These are phyloP conservation scores for Coffea canephora DNA, from an alignment of 257 asterid species.

Conservation along the genomic window DNA sequence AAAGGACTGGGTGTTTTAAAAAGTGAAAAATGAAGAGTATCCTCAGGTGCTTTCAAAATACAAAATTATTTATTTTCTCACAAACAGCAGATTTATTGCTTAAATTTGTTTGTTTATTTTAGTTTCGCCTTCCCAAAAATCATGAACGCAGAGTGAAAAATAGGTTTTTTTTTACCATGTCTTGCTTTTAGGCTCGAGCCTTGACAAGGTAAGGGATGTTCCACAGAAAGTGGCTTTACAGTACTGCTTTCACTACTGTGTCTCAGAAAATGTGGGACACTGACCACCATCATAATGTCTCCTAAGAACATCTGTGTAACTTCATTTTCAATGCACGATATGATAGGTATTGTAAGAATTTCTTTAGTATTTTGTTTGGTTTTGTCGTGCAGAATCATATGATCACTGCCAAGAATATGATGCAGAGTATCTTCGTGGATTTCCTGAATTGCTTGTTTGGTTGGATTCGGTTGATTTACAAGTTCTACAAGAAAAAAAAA, in stretches of 20 bases:
- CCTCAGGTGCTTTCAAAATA: conserved; percentile 5
- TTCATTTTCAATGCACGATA: conserved; percentile 20
- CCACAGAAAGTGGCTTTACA: conserved; percentile 45
- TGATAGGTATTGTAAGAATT: neutral
- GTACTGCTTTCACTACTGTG: conserved; percentile 17
- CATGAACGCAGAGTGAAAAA: conserved; percentile 21
- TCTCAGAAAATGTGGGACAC: conserved; percentile 17
- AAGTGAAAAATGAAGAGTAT: conserved; percentile 17
- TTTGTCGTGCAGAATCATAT: conserved; percentile 17
- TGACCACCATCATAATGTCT: conserved; percentile 31
- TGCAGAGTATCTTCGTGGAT: conserved; percentile 7
- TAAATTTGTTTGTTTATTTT: conserved; percentile 2
- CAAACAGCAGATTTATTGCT: neutral
- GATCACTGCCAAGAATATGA: conserved; percentile 14
- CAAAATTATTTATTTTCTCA: neutral
- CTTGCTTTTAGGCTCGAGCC: conserved; percentile 21
- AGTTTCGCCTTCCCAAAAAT: conserved; percentile 24
- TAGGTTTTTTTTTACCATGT: conserved; percentile 17
- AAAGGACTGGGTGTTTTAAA: conserved; percentile 28
- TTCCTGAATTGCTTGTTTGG: conserved; percentile 8
- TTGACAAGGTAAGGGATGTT: conserved; percentile 25
- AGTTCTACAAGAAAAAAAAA: neutral
- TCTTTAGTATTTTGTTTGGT: conserved; percentile 1
- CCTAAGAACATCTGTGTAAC: conserved; percentile 12
- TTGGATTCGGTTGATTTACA: neutral